A percentile compares a stretch with the other conserved stretches of the same genome.
Evolutionary conservation across 805 yeast genomes (phyloP).

Genomic region (Starmerella sp.): DNA sequence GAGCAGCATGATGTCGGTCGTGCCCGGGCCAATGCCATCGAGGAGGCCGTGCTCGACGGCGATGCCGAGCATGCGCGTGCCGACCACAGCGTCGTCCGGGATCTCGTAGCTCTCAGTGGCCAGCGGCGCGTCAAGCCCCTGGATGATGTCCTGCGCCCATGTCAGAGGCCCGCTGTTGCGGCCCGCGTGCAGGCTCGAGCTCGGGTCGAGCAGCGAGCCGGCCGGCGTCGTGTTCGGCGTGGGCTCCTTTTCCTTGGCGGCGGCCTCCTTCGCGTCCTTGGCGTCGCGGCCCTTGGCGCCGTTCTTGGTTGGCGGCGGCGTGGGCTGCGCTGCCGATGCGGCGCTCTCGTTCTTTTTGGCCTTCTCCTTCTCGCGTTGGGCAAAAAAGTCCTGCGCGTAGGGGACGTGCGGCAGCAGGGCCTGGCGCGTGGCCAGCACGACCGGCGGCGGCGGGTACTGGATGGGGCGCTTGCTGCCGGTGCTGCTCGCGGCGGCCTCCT

Average conservation of each 20-base stretch:
- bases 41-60: conserved; percentile 84
- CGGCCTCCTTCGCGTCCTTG: not conserved
- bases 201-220: conserved; percentile 13
- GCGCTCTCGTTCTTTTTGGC: not conserved
- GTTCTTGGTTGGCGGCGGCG: not conserved
- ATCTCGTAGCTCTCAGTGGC: conserved; percentile 67
- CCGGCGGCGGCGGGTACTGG: conserved; percentile 26
- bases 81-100: conserved; percentile 65
- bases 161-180: conserved; percentile 31
- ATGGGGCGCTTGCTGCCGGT: conserved; percentile 40
- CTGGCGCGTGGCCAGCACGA: conserved; percentile 32
- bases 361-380: not conserved
- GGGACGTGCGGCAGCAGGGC: conserved; percentile 78
- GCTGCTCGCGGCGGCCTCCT: conserved; percentile 42
- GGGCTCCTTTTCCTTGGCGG: not conserved
- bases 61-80: conserved; percentile 62
- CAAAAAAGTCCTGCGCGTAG: conserved; percentile 33
- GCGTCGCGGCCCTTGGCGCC: not conserved
- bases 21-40: conserved; percentile 66
- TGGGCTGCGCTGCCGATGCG: not conserved
- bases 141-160: conserved; percentile 88
- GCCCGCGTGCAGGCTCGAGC: conserved; percentile 24
- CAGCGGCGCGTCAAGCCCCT: conserved; percentile 71
- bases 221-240: not conserved
- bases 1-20: conserved; percentile 62